Conservation (phyloP, 2,329 filamentous ascomycete species). For the Parascedosporium putredinis region DNA sequence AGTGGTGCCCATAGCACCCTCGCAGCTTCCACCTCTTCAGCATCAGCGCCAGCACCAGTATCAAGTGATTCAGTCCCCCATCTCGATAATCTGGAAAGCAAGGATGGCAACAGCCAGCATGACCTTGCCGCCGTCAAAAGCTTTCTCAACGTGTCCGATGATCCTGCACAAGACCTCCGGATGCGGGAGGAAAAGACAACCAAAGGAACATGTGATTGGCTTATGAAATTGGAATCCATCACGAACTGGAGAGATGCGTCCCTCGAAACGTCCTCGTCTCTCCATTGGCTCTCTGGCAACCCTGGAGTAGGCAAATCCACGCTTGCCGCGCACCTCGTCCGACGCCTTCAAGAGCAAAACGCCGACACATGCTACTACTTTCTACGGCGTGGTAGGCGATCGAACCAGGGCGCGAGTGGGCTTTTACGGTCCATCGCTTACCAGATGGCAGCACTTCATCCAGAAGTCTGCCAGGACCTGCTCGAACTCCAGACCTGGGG, state of each 20-base stretch:
- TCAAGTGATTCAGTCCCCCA: too few relatives aligned
- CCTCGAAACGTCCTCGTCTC: neutral
- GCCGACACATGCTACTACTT: neutral
- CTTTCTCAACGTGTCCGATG: neutral
- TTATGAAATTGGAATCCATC: neutral
- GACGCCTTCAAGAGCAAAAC: neutral
- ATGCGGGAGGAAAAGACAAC: neutral
- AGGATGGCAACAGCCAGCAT: too few relatives aligned
- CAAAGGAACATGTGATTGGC: neutral
- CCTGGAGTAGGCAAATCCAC: neutral
- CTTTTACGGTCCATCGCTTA: neutral
- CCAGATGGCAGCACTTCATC: neutral
- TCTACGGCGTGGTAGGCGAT: neutral
- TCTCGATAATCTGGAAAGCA: too few relatives aligned
- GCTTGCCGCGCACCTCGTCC: neutral
- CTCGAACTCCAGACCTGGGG: neutral
- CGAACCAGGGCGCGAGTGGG: neutral
- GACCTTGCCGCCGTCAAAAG: neutral
- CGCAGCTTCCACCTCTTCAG: neutral
- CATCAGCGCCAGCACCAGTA: neutral
- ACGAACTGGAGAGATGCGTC: neutral
- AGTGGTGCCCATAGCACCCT: too few relatives aligned
- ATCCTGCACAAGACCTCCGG: neutral
- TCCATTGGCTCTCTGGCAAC: neutral
- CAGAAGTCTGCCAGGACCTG: neutral